A percentile compares a stretch with the other conserved stretches of the same genome.
Conservation (phyloP, 176 grass and related monocot genomes). For the Raddia guianensis region DNA sequence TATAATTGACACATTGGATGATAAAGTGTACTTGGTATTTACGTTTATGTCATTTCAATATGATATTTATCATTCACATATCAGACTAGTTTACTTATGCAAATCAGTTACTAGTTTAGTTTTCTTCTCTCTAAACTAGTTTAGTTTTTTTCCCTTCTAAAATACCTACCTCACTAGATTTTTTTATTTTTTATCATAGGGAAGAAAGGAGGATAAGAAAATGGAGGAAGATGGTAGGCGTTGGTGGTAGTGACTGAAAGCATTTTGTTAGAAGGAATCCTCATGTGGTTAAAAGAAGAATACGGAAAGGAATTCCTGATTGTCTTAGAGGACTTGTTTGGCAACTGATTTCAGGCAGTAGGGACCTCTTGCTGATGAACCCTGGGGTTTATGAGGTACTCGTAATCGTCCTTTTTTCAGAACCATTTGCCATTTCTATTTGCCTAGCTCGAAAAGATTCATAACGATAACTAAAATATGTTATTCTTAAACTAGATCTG, state of each 20-base stretch:
- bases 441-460: background rate
- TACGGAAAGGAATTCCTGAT: conserved; percentile 98
- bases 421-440: background rate
- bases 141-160: background rate
- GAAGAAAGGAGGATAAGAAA: conserved; percentile 89
- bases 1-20: conserved; percentile 1
- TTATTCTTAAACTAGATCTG: background rate
- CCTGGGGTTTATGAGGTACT: conserved; percentile 96
- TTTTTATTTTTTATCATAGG: conserved; percentile 42
- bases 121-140: conserved; percentile 9
- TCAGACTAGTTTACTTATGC: background rate
- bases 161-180: background rate
- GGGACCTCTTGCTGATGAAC: conserved; percentile 82
- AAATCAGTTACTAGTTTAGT: background rate
- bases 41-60: background rate
- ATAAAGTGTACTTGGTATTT: conserved; percentile 10
- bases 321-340: conserved; percentile 95
- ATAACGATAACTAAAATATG: background rate
- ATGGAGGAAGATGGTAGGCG: conserved; percentile 99
- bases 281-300: conserved; percentile 86
- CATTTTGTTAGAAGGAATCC: conserved; percentile 91
- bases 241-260: conserved; percentile 90
- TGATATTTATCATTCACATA: background rate
- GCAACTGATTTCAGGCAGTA: conserved; percentile 97
- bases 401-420: background rate